Evolutionary conservation across 2,329 filamentous ascomycete species (phyloP), one percentile per base, ranked within the genome.

Genomic region (Fusarium sarcochroum): DNA sequence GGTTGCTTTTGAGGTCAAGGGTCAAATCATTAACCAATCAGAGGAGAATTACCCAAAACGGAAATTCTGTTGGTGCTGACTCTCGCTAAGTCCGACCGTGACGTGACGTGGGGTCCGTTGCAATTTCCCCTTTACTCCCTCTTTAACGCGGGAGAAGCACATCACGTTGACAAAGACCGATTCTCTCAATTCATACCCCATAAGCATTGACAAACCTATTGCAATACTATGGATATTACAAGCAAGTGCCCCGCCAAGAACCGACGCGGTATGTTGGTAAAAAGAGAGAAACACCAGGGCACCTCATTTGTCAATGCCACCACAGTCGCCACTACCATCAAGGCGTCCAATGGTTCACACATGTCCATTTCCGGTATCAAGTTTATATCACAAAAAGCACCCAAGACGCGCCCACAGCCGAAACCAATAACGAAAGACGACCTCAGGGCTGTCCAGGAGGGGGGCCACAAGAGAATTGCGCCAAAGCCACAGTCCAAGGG

Each of bases 241-340:
- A 30, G 10, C 27, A 30, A 10, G 27, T 13, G 27, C 27, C 10
- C 27, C 27, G 13, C 37, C 20, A 58, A 52, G 27, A 21, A 38
- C 6, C 41, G 56, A 15, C 41, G 34, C 8, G 48, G 48, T 10
- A 30, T 54, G n/a, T 18, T 14, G 10, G 49, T 59, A 8, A 59
- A 27, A 20, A 54, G 49, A 30, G 56, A 54, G 5, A 59, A 47
- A 25, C 42, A 59, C 27, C 40, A 40, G n/a, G 56, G 56, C n/a
- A 54, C 30, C 27, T 58, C 48, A 20, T 58, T 58, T 21, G 42
- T 58, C 48, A 58, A 58, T 23, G 27, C 27, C 27, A 35, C 52
- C 3, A 35, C 55, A 32, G 32, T 37, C 6, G 14, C 30, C 5
- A 17, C 34, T 11, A 18, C 18, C 17, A 25, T 27, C 51, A 54